phyloP scores from a whole-genome alignment of 2,329 filamentous ascomycete genomes.

The Penicillium decumbens region DNA sequence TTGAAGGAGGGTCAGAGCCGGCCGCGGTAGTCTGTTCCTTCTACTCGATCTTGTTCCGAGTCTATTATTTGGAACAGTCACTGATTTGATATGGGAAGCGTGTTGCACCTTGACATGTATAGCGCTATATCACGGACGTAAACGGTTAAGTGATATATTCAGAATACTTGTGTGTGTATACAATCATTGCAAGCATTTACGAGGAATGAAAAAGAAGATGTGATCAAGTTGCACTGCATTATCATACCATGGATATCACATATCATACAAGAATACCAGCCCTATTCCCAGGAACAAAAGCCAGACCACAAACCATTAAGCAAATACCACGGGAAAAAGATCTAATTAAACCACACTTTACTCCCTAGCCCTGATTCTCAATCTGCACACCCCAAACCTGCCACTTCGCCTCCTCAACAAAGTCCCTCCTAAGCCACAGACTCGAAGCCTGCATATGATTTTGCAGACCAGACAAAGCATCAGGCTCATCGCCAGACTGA shows the following conservation, averaged over 20 bases:
- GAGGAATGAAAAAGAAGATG: background rate
- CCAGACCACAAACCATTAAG: background rate
- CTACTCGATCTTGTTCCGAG: too few species aligned
- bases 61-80: background rate
- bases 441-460: slow-evolving; percentile 20
- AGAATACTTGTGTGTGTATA: background rate
- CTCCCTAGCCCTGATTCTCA: slow-evolving; percentile 15
- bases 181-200: background rate
- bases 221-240: slow-evolving; percentile 4
- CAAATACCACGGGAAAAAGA: background rate
- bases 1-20: slow-evolving; percentile 33
- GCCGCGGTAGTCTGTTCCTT: slow-evolving; percentile 19
- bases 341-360: background rate
- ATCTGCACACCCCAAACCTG: slow-evolving; percentile 41
- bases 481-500: slow-evolving; percentile 11
- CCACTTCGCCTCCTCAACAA: slow-evolving; percentile 41
- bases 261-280: slow-evolving; percentile 12
- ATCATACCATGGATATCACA: slow-evolving; percentile 14
- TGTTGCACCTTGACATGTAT: background rate
- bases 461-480: background rate
- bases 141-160: background rate
- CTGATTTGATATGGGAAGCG: background rate
- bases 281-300: background rate
- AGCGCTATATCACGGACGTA: background rate
- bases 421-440: slow-evolving; percentile 38